Evolutionary conservation across 768 basidiomycete species (phyloP).

Genomic region (Serendipita sp.): DNA sequence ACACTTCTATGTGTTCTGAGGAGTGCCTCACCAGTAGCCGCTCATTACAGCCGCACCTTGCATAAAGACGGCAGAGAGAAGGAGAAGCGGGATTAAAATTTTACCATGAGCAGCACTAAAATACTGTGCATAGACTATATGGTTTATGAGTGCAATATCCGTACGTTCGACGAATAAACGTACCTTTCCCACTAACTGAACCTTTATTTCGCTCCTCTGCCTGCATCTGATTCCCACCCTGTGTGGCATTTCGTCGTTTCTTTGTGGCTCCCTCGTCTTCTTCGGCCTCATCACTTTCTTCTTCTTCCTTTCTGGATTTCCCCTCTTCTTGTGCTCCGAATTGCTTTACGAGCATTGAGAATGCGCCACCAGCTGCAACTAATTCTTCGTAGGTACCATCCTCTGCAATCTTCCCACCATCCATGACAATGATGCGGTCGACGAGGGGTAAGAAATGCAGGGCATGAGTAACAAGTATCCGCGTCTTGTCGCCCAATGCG

Average conservation of each 20-base stretch:
- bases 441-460: constrained; percentile 78
- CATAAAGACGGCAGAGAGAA: constrained; percentile 42
- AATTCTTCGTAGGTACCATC: constrained; percentile 64
- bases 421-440: constrained; percentile 69
- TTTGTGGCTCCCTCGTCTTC: constrained; percentile 17
- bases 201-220: constrained; percentile 70
- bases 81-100: constrained; percentile 46
- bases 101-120: constrained; percentile 50
- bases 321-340: constrained; percentile 57
- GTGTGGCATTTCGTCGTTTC: constrained; percentile 25
- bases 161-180: not conserved
- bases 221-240: constrained; percentile 54
- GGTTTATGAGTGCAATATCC: not conserved
- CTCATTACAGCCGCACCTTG: constrained; percentile 59
- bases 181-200: constrained; percentile 31
- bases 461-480: constrained; percentile 81
- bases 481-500: constrained; percentile 48
- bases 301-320: constrained; percentile 27
- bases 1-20: not conserved
- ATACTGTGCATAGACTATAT: constrained; percentile 31
- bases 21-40: constrained; percentile 43
- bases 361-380: constrained; percentile 35
- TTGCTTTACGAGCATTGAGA: constrained; percentile 56
- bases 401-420: constrained; percentile 63
- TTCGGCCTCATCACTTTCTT: constrained; percentile 18